These are phyloP conservation scores for Blepharisma stoltei DNA, from an alignment of 73 alveolate genomes.

Conservation along the genomic window DNA sequence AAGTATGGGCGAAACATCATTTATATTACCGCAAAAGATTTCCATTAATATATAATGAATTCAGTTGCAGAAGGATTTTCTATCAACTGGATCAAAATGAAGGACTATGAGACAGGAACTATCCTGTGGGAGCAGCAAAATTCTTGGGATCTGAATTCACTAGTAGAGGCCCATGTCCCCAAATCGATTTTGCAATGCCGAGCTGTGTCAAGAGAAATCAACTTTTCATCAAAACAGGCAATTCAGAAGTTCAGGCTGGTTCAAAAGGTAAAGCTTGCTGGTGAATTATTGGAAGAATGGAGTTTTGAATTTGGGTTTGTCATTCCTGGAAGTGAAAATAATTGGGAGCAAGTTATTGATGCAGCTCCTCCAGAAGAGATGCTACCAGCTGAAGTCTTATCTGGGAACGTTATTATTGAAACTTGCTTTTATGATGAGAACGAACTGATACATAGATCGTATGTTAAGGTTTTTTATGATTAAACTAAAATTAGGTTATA, in stretches of 20 bases:
- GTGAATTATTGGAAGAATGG: neutral
- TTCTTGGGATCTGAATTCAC: no score
- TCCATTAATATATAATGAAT: no score
- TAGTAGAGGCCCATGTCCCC: no score
- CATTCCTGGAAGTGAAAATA: neutral
- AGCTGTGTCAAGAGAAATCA: constrained; percentile 16
- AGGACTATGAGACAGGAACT: no score
- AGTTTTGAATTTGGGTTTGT: neutral
- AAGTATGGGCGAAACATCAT: neutral
- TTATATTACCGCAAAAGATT: no score
- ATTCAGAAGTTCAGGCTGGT: neutral
- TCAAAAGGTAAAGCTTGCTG: neutral
- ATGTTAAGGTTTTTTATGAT: no score
- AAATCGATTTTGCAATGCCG: neutral
- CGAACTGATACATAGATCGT: neutral
- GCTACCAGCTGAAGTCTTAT: constrained; percentile 1
- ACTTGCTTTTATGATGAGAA: constrained; percentile 4
- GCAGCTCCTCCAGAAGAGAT: constrained; percentile 2
- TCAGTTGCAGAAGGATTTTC: no score
- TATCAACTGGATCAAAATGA: no score
- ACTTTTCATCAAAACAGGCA: neutral
- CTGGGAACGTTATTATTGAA: neutral
- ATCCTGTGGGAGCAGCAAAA: no score
- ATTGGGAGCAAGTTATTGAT: neutral
- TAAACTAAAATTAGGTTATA: no score